These are phyloP conservation scores for Syzygium oleosum DNA, from an alignment of 345 rosid genomes.

Conservation along the genomic window DNA sequence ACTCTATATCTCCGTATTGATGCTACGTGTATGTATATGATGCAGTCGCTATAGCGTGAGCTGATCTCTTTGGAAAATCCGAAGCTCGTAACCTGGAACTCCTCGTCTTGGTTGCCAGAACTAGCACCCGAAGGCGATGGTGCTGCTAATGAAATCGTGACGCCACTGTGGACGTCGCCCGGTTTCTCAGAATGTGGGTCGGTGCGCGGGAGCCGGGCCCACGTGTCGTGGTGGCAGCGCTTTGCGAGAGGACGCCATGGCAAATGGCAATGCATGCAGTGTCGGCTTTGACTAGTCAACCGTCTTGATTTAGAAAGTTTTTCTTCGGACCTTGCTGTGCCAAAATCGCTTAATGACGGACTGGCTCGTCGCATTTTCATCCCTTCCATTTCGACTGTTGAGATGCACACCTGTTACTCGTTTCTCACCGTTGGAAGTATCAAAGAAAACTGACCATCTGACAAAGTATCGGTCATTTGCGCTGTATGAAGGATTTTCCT, in stretches of 20 bases:
- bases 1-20: background rate
- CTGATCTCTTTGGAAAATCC: background rate
- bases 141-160: background rate
- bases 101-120: background rate
- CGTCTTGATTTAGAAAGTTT: too few relatives aligned
- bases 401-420: background rate
- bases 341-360: background rate
- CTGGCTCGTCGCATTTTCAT: background rate
- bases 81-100: background rate
- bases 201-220: background rate
- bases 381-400: background rate
- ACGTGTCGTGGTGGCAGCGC: background rate
- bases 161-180: background rate
- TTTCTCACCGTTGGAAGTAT: background rate
- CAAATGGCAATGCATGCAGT: background rate
- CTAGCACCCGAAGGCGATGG: background rate
- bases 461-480: background rate
- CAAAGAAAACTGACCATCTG: too few relatives aligned
- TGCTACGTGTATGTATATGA: background rate
- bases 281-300: background rate
- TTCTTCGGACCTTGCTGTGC: background rate
- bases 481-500: background rate
- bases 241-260: background rate
- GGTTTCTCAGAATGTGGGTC: background rate
- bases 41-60: background rate